These are phyloP conservation scores for Apium graveolens DNA, from an alignment of 129 eudicot species.

Conservation along the genomic window DNA sequence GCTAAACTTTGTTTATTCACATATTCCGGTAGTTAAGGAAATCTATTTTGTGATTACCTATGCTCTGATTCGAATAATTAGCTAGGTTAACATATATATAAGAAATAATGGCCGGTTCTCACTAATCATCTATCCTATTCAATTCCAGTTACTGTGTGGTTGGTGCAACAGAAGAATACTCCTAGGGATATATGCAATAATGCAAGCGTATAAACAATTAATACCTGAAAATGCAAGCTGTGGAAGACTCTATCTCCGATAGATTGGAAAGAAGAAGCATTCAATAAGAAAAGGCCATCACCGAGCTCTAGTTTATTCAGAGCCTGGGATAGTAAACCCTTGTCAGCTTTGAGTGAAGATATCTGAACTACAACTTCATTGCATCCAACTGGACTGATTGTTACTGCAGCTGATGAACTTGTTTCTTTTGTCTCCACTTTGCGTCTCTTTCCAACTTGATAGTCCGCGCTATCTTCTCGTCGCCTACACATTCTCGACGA, in stretches of 20 bases:
- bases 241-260: conserved; percentile 19
- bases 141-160: not conserved
- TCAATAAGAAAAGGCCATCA: too few relatives aligned
- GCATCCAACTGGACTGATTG: too few relatives aligned
- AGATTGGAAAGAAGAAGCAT: conserved; percentile 33
- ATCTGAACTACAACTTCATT: too few relatives aligned
- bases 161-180: not conserved
- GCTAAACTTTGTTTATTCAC: too few relatives aligned
- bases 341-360: conserved; percentile 19
- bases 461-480: too few relatives aligned
- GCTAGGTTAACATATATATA: not conserved
- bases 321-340: conserved; percentile 18
- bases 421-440: too few relatives aligned
- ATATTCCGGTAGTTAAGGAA: too few relatives aligned
- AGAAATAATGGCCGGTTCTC: not conserved
- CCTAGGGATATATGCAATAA: not conserved
- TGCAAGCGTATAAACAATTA: not conserved
- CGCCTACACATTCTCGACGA: conserved; percentile 15
- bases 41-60: too few relatives aligned
- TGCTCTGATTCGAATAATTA: too few relatives aligned
- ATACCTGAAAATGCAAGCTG: conserved; percentile 39
- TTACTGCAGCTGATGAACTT: too few relatives aligned
- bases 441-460: too few relatives aligned
- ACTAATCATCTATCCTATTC: not conserved
- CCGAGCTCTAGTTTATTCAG: conserved; percentile 30